Evolutionary conservation across 257 asterid genomes (phyloP).

Genomic region (Petrea volubilis): DNA sequence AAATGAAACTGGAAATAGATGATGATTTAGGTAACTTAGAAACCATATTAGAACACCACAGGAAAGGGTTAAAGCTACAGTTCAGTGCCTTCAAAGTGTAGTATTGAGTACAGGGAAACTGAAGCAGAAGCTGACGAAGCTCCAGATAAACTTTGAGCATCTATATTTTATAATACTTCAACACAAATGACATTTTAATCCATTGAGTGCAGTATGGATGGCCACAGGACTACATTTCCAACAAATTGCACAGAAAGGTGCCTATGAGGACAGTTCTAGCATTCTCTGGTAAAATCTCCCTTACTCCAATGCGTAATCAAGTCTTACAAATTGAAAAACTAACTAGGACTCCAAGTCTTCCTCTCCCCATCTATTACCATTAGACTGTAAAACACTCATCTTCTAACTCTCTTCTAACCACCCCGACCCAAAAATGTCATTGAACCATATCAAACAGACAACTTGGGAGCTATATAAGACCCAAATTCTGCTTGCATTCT

Average conservation of each 20-base stretch:
- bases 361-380: background rate
- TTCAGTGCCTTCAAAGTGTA: slow-evolving; percentile 6
- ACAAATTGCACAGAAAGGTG: background rate
- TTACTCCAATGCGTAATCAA: too few relatives aligned
- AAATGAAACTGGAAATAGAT: background rate
- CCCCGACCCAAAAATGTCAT: background rate
- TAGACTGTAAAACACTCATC: background rate
- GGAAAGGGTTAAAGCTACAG: background rate
- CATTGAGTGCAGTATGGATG: background rate
- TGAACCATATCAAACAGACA: background rate
- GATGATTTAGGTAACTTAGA: background rate
- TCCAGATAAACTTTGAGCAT: background rate
- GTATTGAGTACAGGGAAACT: slow-evolving; percentile 12
- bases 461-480: background rate
- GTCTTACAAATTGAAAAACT: background rate
- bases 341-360: background rate
- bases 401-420: background rate
- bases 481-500: background rate
- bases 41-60: slow-evolving; percentile 7
- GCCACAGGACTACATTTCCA: background rate
- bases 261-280: background rate
- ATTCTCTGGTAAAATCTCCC: background rate
- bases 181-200: background rate
- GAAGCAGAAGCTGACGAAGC: slow-evolving; percentile 10
- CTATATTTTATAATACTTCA: background rate